Conservation (phyloP, 2,329 filamentous ascomycete genomes). For the Fusarium austroafricanum region DNA sequence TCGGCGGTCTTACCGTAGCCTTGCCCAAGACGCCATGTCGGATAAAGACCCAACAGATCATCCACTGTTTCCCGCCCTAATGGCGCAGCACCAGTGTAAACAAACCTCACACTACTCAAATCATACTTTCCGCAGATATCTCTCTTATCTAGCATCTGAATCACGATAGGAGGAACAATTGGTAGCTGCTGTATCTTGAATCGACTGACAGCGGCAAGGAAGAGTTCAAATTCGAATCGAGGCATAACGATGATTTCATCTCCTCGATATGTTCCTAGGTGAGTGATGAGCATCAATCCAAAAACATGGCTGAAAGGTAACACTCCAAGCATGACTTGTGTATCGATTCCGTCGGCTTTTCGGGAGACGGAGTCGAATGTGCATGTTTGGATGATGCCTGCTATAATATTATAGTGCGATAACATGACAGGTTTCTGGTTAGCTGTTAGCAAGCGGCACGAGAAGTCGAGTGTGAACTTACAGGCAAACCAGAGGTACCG, state of each 20-base stretch:
- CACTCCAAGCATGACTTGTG: slow-evolving; percentile 68
- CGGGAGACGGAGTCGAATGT: slow-evolving; percentile 54
- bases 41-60: slow-evolving; percentile 70
- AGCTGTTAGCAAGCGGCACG: background rate
- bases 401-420: slow-evolving; percentile 82
- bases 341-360: slow-evolving; percentile 52
- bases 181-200: slow-evolving; percentile 21
- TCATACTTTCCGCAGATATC: slow-evolving; percentile 7
- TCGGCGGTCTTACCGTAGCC: slow-evolving; percentile 69
- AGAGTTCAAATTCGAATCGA: slow-evolving; percentile 77
- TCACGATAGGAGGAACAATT: slow-evolving; percentile 11
- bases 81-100: slow-evolving; percentile 67
- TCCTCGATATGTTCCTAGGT: slow-evolving; percentile 74
- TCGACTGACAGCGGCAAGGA: slow-evolving; percentile 54
- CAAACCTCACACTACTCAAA: slow-evolving; percentile 15
- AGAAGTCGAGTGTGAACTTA: slow-evolving; percentile 46
- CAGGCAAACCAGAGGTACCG: slow-evolving; percentile 82
- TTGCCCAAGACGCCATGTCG: slow-evolving; percentile 74
- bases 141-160: slow-evolving; percentile 8
- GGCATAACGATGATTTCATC: slow-evolving; percentile 78
- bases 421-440: slow-evolving; percentile 86
- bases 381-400: slow-evolving; percentile 74
- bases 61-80: slow-evolving; percentile 75
- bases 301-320: slow-evolving; percentile 87
- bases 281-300: slow-evolving; percentile 76